Conservation (phyloP, 164 flowering plant genomes). For the Annona cherimola region DNA sequence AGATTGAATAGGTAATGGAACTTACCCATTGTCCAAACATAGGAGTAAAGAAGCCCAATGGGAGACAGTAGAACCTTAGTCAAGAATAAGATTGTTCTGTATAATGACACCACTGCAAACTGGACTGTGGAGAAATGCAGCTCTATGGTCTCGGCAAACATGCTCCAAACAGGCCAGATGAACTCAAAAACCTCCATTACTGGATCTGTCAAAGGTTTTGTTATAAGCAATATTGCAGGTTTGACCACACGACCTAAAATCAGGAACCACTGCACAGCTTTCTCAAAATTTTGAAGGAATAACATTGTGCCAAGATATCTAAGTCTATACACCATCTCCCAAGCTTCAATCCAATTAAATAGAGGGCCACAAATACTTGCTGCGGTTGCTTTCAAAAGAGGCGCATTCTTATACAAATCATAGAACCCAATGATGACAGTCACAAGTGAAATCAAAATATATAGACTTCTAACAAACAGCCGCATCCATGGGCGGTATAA, state of each 20-base stretch:
- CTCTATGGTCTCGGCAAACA: constrained; percentile 12
- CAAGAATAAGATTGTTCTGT: constrained; percentile 10
- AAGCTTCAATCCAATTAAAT: constrained; percentile 27
- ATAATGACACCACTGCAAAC: constrained; percentile 17
- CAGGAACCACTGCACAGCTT: constrained; percentile 23
- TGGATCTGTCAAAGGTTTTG: constrained; percentile 22
- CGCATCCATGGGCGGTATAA: constrained; percentile 33
- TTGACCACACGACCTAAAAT: constrained; percentile 9
- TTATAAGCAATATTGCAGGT: constrained; percentile 11
- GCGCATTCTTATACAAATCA: constrained; percentile 31
- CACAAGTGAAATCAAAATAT: constrained; percentile 23
- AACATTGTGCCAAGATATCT: constrained; percentile 31
- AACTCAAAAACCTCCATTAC: constrained; percentile 18
- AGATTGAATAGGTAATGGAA: neutral
- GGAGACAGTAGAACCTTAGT: constrained; percentile 22
- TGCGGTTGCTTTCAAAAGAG: constrained; percentile 29
- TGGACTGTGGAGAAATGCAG: constrained; percentile 11
- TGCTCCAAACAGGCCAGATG: constrained; percentile 21
- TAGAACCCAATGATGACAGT: constrained; percentile 32
- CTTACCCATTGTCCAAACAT: constrained; percentile 22
- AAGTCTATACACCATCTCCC: constrained; percentile 33
- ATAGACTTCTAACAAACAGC: constrained; percentile 25
- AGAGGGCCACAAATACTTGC: constrained; percentile 28
- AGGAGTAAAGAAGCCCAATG: constrained; percentile 19
- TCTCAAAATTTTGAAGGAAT: constrained; percentile 28